Percentiles rank a stretch among this genome's conserved stretches.
These are phyloP conservation scores for Pichia insulana DNA, from an alignment of 805 yeast species.

Conservation along the genomic window DNA sequence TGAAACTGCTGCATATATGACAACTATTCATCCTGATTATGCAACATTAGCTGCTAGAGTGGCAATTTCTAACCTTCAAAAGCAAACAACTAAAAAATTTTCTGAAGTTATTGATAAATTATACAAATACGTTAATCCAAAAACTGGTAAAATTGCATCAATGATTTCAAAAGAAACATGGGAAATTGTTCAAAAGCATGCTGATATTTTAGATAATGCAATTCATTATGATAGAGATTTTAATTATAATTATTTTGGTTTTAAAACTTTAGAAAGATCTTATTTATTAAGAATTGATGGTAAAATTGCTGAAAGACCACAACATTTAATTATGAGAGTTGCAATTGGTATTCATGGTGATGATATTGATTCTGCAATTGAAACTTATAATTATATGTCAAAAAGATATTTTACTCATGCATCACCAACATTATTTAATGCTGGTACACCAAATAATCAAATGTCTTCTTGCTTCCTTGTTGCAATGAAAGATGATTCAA, in stretches of 20 bases:
- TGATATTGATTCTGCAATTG: slow-evolving; percentile 43
- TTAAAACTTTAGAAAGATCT: slow-evolving; percentile 53
- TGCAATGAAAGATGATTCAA: slow-evolving; percentile 56
- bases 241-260: slow-evolving; percentile 50
- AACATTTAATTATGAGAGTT: slow-evolving; percentile 54
- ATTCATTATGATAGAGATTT: slow-evolving; percentile 65
- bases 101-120: slow-evolving; percentile 68
- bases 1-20: slow-evolving; percentile 96
- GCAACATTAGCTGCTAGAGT: slow-evolving; percentile 93
- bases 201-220: slow-evolving; percentile 61
- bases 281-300: slow-evolving; percentile 47
- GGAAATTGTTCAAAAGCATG: slow-evolving; percentile 53
- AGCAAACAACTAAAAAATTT: slow-evolving; percentile 83
- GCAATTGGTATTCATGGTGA: slow-evolving; percentile 52
- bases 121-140: slow-evolving; percentile 73
- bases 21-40: slow-evolving; percentile 96
- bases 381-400: slow-evolving; percentile 52
- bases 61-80: slow-evolving; percentile 89
- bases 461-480: slow-evolving; percentile 57
- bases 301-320: slow-evolving; percentile 53
- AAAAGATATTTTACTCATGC: slow-evolving; percentile 52
- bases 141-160: slow-evolving; percentile 56
- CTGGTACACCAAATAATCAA: slow-evolving; percentile 53
- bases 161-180: slow-evolving; percentile 63
- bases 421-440: slow-evolving; percentile 53